Evolutionary conservation across 306 rosid species (phyloP).

Genomic region (Nissolia schottii): DNA sequence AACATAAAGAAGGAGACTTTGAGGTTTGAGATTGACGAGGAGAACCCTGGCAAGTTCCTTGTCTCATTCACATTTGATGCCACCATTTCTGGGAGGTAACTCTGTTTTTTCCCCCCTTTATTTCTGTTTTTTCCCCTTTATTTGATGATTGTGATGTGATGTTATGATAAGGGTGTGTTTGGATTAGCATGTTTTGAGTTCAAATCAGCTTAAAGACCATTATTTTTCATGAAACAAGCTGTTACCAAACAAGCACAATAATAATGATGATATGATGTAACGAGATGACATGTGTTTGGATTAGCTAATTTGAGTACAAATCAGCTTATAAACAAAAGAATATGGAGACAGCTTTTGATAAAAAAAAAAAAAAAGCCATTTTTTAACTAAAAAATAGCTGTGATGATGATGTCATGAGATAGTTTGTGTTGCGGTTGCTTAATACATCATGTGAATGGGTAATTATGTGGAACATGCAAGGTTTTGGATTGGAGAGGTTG

Average conservation of each 20-base stretch:
- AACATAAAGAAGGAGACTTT: constrained; percentile 89
- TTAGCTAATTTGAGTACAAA: too few species aligned
- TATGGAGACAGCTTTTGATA: too few species aligned
- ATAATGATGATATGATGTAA: too few species aligned
- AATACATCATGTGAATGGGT: constrained; percentile 8
- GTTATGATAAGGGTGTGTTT: background rate
- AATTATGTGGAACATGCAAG: background rate
- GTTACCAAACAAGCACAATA: too few species aligned
- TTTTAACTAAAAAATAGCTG: too few species aligned
- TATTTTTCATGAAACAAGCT: too few species aligned
- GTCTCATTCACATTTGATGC: constrained; percentile 83
- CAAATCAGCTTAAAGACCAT: too few species aligned
- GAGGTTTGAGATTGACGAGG: constrained; percentile 67
- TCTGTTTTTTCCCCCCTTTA: background rate
- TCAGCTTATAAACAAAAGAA: too few species aligned
- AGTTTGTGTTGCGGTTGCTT: background rate
- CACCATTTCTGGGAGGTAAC: constrained; percentile 80
- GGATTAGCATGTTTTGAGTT: too few species aligned
- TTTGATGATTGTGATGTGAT: background rate
- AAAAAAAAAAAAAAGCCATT: too few species aligned
- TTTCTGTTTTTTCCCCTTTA: background rate
- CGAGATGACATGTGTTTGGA: too few species aligned
- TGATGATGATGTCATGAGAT: background rate
- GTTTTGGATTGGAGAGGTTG: constrained; percentile 7
- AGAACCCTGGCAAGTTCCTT: constrained; percentile 61